phyloP scores from a whole-genome alignment of 2,329 filamentous ascomycete genomes.

The Bimuria novae-zelandiae region DNA sequence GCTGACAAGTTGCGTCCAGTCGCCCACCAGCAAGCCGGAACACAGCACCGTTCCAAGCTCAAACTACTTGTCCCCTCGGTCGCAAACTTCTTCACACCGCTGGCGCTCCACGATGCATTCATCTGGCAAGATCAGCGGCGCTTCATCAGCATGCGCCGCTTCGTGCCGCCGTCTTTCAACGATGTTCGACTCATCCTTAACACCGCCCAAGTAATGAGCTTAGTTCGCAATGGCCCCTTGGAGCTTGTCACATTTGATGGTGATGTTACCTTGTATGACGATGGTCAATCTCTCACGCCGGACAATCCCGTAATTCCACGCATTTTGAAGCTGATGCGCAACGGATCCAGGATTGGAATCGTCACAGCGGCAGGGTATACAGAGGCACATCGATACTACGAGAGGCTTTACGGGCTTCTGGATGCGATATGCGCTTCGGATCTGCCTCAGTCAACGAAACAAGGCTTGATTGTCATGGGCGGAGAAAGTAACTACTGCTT shows the following conservation, averaged over 20 bases:
- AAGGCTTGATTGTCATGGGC: constrained; percentile 87
- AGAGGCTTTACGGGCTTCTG: constrained; percentile 82
- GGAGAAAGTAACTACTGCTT: constrained; percentile 97
- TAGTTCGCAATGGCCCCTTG: constrained; percentile 73
- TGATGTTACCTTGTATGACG: constrained; percentile 88
- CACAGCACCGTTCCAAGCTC: constrained; percentile 79
- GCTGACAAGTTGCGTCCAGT: constrained; percentile 54
- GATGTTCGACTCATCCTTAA: constrained; percentile 92
- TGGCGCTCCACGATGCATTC: constrained; percentile 88
- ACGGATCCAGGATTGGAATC: constrained; percentile 85
- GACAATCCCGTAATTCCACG: constrained; percentile 76
- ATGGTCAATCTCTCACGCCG: constrained; percentile 77
- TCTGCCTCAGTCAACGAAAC: constrained; percentile 69
- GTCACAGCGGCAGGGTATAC: constrained; percentile 97
- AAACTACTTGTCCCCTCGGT: constrained; percentile 89
- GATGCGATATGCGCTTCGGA: constrained; percentile 72
- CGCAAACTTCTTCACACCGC: constrained; percentile 89
- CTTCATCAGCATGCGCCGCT: constrained; percentile 86
- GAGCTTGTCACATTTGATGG: constrained; percentile 95
- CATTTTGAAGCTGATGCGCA: constrained; percentile 71
- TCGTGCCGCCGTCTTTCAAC: constrained; percentile 96
- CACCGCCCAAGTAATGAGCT: constrained; percentile 89
- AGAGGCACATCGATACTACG: constrained; percentile 83
- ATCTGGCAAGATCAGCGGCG: constrained; percentile 84
- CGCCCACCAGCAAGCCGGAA: constrained; percentile 67